Evolutionary conservation across 768 basidiomycete species (phyloP), one percentile per base, ranked within the genome.

Genomic region (Tulasnella sp.): DNA sequence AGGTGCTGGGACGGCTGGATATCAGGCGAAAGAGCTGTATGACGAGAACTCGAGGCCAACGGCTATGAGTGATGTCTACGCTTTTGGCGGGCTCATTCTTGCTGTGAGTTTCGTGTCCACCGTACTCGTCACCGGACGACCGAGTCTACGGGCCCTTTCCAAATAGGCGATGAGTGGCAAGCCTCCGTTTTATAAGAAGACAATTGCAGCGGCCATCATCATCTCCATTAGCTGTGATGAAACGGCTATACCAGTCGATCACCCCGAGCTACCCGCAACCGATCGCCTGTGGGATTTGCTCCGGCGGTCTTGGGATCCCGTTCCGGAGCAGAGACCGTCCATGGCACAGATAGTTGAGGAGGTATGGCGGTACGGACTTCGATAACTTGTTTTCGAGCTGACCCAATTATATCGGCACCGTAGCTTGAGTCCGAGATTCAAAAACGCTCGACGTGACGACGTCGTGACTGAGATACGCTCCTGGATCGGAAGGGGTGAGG

Each of bases 81-180:
- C 73, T 42, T 74, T 74, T 31, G 73, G 73, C 15, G 39, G 73
- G 45, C 25, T 74, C 3, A 74, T 74, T 17, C 34, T 67, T 25
- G 19, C 42, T 36, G 73, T 74, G 29, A 12, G 71, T 72, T 72
- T 36, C 36, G 29, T 5, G 8, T 49, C 6, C 6, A 1, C 38
- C 19, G 9, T 40, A 29, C 25, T 39, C 15, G 12, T 5, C 52
- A 5, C 31, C 17, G 22, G 36, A 38, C 12, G 31, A 45, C 8
- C 11, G 31, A 39, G 12, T 45, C 14, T 22, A 25, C 31, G 17
- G 4, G 11, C 22, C n/a, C 29, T 31, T 6, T 22, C 1, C 11
- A 17, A n/a, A 69, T n/a, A 76, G 40, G 29, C 67, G 15, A 54
- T 76, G 68, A 68, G 34, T 8, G 75, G 52, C 15, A 36, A 76